A percentile compares a stretch with the other conserved stretches of the same genome.
Conservation (phyloP, 441 rosid genomes). For the Erysimum pusillum region DNA sequence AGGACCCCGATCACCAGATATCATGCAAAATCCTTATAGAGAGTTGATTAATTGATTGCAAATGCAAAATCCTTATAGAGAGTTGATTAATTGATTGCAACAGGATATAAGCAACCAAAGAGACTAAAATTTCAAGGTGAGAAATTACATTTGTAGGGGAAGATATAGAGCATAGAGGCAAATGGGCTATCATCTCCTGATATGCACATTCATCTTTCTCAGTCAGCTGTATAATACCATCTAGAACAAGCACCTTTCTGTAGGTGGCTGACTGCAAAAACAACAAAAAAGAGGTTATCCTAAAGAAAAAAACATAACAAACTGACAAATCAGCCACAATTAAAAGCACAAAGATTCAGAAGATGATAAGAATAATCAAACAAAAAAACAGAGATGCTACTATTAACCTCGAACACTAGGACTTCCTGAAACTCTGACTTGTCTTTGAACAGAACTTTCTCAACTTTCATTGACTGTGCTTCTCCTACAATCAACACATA, state of each 20-base stretch:
- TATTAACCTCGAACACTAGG: conserved; percentile 85
- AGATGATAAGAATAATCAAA: neutral
- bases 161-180: conserved; percentile 89
- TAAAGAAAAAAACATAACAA: conserved; percentile 16
- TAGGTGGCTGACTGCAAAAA: conserved; percentile 78
- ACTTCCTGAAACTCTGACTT: conserved; percentile 93
- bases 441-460: conserved; percentile 68
- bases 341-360: conserved; percentile 6
- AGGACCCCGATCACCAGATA: no score
- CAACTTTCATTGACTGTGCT: conserved; percentile 90
- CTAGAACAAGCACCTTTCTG: conserved; percentile 98
- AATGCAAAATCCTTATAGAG: no score
- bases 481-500: conserved; percentile 66
- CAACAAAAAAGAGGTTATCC: conserved; percentile 22
- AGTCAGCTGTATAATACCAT: conserved; percentile 93
- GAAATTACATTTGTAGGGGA: conserved; percentile 80
- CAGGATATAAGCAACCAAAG: conserved; percentile 12
- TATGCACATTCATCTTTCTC: conserved; percentile 98
- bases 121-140: conserved; percentile 18
- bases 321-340: neutral
- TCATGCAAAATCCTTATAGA: no score
- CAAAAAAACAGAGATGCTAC: conserved; percentile 3
- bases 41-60: no score
- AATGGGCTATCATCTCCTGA: conserved; percentile 99
- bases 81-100: neutral